Evolutionary conservation across 2,329 filamentous ascomycete genomes (phyloP).

Genomic region (Ophiosphaerella herpotricha): DNA sequence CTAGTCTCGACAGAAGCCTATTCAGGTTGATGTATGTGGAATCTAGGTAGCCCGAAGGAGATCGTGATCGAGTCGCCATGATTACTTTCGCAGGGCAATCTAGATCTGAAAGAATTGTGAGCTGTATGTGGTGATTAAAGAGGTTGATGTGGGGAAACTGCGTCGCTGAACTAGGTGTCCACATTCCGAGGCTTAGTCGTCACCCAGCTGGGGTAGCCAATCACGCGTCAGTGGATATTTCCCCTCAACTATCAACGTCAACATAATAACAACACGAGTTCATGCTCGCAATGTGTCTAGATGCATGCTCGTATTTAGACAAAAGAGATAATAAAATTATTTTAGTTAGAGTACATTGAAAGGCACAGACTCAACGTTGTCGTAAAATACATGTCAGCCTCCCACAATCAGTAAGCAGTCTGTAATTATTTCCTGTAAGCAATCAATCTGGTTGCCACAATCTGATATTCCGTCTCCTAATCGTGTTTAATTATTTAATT

Average conservation of each 20-base stretch:
- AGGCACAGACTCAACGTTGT: no score
- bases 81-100: background rate
- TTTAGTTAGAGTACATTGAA: no score
- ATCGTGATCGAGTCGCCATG: conserved; percentile 29
- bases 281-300: no score
- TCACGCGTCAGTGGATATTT: background rate
- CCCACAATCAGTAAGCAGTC: no score
- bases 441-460: background rate
- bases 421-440: no score
- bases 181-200: conserved; percentile 1
- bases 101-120: background rate
- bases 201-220: conserved; percentile 1
- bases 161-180: conserved; percentile 2
- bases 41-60: conserved; percentile 30
- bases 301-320: no score
- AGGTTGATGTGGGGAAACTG: background rate
- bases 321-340: no score
- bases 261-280: no score
- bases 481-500: no score
- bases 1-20: conserved; percentile 68
- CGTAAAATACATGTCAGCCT: no score
- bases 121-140: background rate
- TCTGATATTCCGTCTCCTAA: background rate
- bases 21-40: conserved; percentile 57
- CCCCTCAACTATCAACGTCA: no score